These are phyloP conservation scores for Mycena filopes DNA, from an alignment of 768 basidiomycete species.

Conservation along the genomic window DNA sequence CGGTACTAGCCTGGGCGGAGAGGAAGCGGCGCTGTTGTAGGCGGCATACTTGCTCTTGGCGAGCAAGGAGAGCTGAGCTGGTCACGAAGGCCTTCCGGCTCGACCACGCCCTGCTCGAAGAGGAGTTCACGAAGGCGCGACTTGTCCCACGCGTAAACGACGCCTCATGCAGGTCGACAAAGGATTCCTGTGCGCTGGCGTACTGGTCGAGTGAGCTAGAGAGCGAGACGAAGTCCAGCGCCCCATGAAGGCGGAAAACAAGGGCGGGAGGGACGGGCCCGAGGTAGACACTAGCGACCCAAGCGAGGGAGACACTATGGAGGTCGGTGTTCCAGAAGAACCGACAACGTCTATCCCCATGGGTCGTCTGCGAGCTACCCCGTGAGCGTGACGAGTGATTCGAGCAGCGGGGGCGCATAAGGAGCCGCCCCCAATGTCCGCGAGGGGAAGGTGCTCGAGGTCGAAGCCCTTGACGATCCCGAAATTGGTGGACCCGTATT, in stretches of 20 bases:
- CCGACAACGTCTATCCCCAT: constrained; percentile 19
- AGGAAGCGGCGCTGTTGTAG: constrained; percentile 70
- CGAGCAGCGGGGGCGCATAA: constrained; percentile 7
- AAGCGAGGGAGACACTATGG: constrained; percentile 21
- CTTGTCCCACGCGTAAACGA: constrained; percentile 87
- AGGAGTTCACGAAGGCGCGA: constrained; percentile 83
- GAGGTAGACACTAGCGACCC: constrained; percentile 19
- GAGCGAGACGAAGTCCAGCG: constrained; percentile 1
- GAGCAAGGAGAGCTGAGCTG: constrained; percentile 79
- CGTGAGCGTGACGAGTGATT: constrained; percentile 20
- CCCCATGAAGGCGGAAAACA: constrained; percentile 19
- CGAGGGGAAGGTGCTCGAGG: constrained; percentile 22
- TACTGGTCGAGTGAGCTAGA: constrained; percentile 61
- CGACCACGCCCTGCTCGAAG: constrained; percentile 87
- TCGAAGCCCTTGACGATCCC: constrained; percentile 35
- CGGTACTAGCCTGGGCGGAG: constrained; percentile 61
- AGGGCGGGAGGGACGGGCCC: constrained; percentile 14
- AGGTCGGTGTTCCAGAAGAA: constrained; percentile 3
- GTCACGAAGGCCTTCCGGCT: constrained; percentile 82
- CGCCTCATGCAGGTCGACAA: constrained; percentile 65
- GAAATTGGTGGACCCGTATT: constrained; percentile 33
- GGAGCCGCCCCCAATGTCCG: constrained; percentile 30
- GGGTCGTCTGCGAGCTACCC: constrained; percentile 15
- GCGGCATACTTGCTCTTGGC: constrained; percentile 77
- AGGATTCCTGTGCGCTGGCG: constrained; percentile 68